Base-by-base conservation (phyloP, 2,329 filamentous ascomycete genomes). In the Fusarium dimerum region DNA sequence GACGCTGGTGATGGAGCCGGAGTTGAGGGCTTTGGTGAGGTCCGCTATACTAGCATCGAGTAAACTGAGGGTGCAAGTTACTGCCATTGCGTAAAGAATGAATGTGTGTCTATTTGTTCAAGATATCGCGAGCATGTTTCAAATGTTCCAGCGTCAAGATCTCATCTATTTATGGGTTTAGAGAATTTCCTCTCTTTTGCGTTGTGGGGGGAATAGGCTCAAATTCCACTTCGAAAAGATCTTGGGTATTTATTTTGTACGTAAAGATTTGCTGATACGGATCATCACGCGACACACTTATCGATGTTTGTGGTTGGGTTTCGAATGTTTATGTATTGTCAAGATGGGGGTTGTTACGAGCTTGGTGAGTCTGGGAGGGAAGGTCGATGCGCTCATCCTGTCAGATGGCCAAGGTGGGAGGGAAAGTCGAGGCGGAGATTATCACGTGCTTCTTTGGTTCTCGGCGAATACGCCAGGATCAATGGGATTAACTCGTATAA, bases 41-140 rank as follows among this genome's bases (percentile, higher is more conserved):
- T 67, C 52, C 6, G 52, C 43, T 39, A 68, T 57, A 9, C 48
- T 55, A 7, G 65, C 63, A 29, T 65, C 57, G 2, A 63, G 61
- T 7, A 67, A 18, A 17, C 30, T 45, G 36, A 50, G 30, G 18
- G 17, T 38, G 20, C 32, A 9, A 6, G 13, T 36, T 4, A 36
- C 32, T 11, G 32, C 9, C 32, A 36, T 36, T 36, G 32, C 11
- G 13, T 5, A 11, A 9, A 36, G 4, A 36, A 6, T 11, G 13
- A 36, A 4, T 36, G 4, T 12, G 13, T 12, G 32, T 10, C 9
- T 36, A 7, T 26, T 5, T 5, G 7, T 26, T 26, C 20, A 26
- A 26, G 20, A 26, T 26, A 26, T 7, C 20, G 7, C 7, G 20
- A 26, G 20, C 20, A 26, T 26, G 20, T 7, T 26, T 26, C 20